Evolutionary conservation across 1,284 basidiomycete genomes (phyloP), one percentile per base, ranked within the genome.

Genomic region (Agaricales sp.): DNA sequence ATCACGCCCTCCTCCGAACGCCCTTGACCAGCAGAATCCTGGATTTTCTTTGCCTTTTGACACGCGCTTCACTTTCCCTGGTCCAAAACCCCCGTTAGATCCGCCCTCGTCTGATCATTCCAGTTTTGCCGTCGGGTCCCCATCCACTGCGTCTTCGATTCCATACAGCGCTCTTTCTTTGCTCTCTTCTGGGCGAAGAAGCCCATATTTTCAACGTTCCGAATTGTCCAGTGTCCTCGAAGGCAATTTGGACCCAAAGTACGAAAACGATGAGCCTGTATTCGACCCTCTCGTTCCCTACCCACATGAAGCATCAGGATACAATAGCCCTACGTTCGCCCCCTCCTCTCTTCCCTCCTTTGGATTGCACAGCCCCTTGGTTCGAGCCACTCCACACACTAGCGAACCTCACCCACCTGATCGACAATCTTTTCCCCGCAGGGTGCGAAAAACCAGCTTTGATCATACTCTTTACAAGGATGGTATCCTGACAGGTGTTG

Each of bases 381-480:
- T 49, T 16, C 45, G 41, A 22, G 59, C 69, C 52, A 65, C 71
- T 23, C 59, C 70, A 43, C 61, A 61, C 54, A 64, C 58, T 50
- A 55, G 53, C 1, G 55, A 67, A 21, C 57, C 67, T 50, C n/a
- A n/a, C n/a, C 63, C 72, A 54, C 63, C 67, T 53, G 65, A 76
- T 57, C 71, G 67, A 57, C 73, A 74, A 54, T 70, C 77, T 3
- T 91, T 89, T 65, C 82, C 90, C 46, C 78, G 82, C 52, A 82
- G 87, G 59, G 87, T 92, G 51, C 79, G 92, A 54, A 92, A 94
- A 72, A 91, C 91, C 43, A 91, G 87, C 64, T 93, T 92, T 61
- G 91, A 94, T 66, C 91, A 92, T 64, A 92, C 90, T 0, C 80
- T 92, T 23, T 73, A 76, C 35, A 77, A 77, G 56, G 78, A 86